Evolutionary conservation across 1,284 basidiomycete species (phyloP), one percentile per base, ranked within the genome.

Genomic region (Earliella scabrosa): DNA sequence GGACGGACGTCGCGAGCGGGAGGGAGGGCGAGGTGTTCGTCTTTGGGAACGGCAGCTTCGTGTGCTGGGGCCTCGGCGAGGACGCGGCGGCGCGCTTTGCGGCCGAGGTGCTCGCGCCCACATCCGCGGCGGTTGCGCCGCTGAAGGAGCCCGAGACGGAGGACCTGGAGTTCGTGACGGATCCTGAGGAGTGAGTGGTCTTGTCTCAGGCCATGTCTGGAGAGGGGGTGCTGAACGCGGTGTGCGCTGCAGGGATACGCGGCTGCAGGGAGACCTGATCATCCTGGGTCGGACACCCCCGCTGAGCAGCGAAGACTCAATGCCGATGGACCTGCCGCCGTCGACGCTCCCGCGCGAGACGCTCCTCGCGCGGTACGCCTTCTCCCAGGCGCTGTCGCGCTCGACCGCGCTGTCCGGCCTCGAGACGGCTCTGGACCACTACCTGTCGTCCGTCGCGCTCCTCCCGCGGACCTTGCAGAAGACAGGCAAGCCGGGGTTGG

Each of bases 101-200:
- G 29, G 71, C 73, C 20, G 79, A 91, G 43, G 79, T 93, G 10
- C 78, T 95, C 44, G 71, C 78, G 38, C 76, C 80, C 5, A 72
- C 79, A 0, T 77, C 79, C 1, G 79, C 85, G 16, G 86, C 93
- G 71, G 72, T 92, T 2, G 82, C 79, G 1, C 77, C 81, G 2
- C 74, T 95, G 48, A 78, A 72, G 36, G 90, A 92, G 51, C 77
- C 85, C 26, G 93, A 96, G 76, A 90, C 90, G 20, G 93, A 96
- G 67, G 92, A 95, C 64, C 80, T 95, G 34, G 93, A 96, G 68
- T 96, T 95, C 73, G 91, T 94, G 8, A 88, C 90, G 23, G 93
- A 96, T 73, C 90, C 91, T 29, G 86, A 78, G 53, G 92, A 95
- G 90, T 93, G 71, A 71, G 87, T 80, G 13, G 27, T 18, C 8